Evolutionary conservation across 2,329 filamentous ascomycete species (phyloP).

Genomic region (Xylaria digitata): DNA sequence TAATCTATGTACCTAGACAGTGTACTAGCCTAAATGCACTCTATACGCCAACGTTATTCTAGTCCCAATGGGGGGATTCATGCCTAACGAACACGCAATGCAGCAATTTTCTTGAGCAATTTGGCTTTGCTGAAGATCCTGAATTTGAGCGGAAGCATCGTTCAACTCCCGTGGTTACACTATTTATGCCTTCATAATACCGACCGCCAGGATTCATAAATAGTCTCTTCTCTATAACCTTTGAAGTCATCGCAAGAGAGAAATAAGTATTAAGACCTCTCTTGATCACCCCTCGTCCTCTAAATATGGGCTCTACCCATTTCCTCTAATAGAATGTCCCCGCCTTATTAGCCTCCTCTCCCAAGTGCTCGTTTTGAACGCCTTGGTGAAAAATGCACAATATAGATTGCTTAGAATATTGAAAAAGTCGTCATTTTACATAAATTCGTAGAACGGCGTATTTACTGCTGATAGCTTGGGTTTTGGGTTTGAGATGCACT

Average conservation of each 20-base stretch:
- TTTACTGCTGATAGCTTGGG: constrained; percentile 39
- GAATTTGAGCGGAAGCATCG: background rate
- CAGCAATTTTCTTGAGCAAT: background rate
- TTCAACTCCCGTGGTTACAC: background rate
- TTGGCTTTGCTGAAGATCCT: background rate
- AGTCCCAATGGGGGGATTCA: background rate
- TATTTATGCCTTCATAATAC: constrained; percentile 22
- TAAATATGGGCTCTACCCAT: background rate
- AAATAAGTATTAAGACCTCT: constrained; percentile 15
- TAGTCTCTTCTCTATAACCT: constrained; percentile 19
- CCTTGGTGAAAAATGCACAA: constrained; percentile 26
- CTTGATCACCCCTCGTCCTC: background rate
- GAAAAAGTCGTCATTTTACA: constrained; percentile 12
- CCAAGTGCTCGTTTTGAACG: constrained; percentile 26
- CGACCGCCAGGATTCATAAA: constrained; percentile 1
- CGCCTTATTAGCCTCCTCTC: constrained; percentile 2
- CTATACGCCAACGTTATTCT: background rate
- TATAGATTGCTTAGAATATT: constrained; percentile 22
- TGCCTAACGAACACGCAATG: background rate
- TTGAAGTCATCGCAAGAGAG: constrained; percentile 8
- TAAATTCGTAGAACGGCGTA: constrained; percentile 6
- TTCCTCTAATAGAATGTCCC: constrained; percentile 1
- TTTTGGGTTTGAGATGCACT: constrained; percentile 29
- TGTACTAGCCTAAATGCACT: background rate
- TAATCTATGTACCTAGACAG: background rate